Evolutionary conservation across 768 basidiomycete genomes (phyloP), one percentile per base, ranked within the genome.

Genomic region (Artomyces pyxidatus): DNA sequence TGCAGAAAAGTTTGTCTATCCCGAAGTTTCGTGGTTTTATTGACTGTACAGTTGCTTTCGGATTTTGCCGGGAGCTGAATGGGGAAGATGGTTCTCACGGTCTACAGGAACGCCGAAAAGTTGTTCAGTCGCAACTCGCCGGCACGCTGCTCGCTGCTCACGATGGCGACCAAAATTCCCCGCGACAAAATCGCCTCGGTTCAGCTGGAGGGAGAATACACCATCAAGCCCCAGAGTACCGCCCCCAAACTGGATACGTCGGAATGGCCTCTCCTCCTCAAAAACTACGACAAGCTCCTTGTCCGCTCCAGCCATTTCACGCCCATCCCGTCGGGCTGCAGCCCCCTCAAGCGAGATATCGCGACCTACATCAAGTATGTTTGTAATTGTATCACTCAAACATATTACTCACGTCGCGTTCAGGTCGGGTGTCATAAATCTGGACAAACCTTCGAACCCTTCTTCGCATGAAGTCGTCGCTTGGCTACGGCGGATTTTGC

Each of bases 381-480:
- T 25, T 17, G 0, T 49, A n/a, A 4, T 32, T 28, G 8, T 40
- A 38, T 19, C 44, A 37, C 9, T 51, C n/a, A 16, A 14, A 11
- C 11, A 32, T 19, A 29, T 48, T 27, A 42, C 22, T 30, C 28
- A 12, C 19, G 11, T 8, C 22, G 42, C 42, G 53, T 49, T n/a
- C 56, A 95, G 92, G 74, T 91, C 94, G 58, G 96, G 96, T 58
- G 90, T 97, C 46, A 99, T 99, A 66, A 99, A 99, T 71, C 76
- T 99, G 57, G 96, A 99, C 79, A 99, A 99, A 64, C 96, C 96
- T 21, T 97, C 95, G 27, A 99, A 98, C 69, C 95, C 95, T 3
- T 96, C 94, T 16, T 95, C 94, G 4, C 96, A 99, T 68, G 96
- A 99, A 74, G 96, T 99, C 47, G 96, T 99, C 57, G 96, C 96